phyloP scores from a whole-genome alignment of 2,329 filamentous ascomycete species.

The Purpureocillium lavendulum region DNA sequence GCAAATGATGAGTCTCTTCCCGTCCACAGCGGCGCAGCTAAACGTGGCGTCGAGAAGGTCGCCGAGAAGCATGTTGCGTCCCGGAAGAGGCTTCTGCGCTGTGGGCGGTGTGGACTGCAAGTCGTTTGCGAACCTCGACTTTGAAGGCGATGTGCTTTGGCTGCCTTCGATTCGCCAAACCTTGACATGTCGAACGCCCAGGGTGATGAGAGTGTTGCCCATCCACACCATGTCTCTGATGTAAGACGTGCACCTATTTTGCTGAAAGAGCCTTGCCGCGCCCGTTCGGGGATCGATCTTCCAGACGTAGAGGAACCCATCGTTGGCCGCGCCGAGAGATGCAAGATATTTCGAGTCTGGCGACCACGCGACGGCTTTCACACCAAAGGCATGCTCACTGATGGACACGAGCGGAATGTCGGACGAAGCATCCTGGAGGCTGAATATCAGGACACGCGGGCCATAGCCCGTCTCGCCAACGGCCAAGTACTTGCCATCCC shows the following conservation, averaged over 20 bases:
- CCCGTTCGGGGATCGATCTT: conserved; percentile 75
- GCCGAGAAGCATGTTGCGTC: conserved; percentile 81
- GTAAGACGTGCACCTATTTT: conserved; percentile 85
- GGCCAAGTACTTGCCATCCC: conserved; percentile 78
- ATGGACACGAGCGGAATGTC: conserved; percentile 79
- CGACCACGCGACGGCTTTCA: conserved; percentile 84
- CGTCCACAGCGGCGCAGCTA: conserved; percentile 66
- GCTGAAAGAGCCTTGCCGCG: conserved; percentile 67
- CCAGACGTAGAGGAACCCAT: conserved; percentile 93
- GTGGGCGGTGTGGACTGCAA: conserved; percentile 19
- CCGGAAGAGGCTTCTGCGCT: conserved; percentile 58
- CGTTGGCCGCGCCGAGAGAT: conserved; percentile 79
- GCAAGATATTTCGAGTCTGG: conserved; percentile 79
- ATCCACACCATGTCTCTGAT: conserved; percentile 88
- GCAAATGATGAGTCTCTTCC: conserved; percentile 70
- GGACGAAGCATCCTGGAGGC: conserved; percentile 67
- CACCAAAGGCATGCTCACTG: conserved; percentile 83
- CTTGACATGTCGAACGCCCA: conserved; percentile 87
- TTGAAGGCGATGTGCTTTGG: conserved; percentile 51
- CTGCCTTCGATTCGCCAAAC: conserved; percentile 78
- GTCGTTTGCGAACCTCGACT: conserved; percentile 46
- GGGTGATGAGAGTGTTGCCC: conserved; percentile 72
- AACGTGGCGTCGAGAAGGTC: conserved; percentile 77
- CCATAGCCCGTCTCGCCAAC: conserved; percentile 95
- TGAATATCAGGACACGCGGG: conserved; percentile 85